Percentiles rank a stretch among this genome's conserved stretches.
phyloP scores from a whole-genome alignment of 441 rosid genomes.

The Jatropha multifida region DNA sequence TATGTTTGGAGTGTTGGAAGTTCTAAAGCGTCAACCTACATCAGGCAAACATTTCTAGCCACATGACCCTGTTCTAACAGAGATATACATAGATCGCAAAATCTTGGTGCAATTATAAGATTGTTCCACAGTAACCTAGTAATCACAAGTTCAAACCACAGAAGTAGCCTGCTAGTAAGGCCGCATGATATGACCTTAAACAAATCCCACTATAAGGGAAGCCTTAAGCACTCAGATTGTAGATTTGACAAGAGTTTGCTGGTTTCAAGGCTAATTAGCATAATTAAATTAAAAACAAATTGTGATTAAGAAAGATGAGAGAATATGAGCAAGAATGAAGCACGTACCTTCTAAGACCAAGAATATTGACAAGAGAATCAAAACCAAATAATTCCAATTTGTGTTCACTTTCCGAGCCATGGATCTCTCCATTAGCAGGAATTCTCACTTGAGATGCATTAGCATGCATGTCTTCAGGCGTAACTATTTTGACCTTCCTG shows the following conservation, averaged over 20 bases:
- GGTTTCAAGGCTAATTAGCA: neutral
- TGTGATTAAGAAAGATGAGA: neutral
- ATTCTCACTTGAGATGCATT: conserved; percentile 38
- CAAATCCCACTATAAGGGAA: neutral
- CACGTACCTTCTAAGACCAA: conserved; percentile 87
- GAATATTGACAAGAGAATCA: conserved; percentile 97
- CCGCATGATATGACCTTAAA: neutral
- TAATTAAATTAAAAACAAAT: neutral
- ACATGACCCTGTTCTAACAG: neutral
- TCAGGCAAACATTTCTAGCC: neutral
- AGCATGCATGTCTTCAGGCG: conserved; percentile 34
- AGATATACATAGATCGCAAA: neutral
- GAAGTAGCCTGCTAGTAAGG: neutral
- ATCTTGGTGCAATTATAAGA: neutral
- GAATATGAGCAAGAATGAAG: neutral
- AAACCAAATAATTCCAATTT: conserved; percentile 97
- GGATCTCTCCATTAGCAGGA: conserved; percentile 48
- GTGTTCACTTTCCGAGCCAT: conserved; percentile 61
- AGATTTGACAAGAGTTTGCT: neutral
- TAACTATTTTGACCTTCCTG: conserved; percentile 61
- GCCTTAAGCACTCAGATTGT: neutral
- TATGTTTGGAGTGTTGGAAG: neutral
- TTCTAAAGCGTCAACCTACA: neutral
- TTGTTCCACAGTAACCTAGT: neutral
- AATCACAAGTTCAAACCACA: neutral